Conservation (phyloP, 768 basidiomycete species). For the Crucibulum laeve region DNA sequence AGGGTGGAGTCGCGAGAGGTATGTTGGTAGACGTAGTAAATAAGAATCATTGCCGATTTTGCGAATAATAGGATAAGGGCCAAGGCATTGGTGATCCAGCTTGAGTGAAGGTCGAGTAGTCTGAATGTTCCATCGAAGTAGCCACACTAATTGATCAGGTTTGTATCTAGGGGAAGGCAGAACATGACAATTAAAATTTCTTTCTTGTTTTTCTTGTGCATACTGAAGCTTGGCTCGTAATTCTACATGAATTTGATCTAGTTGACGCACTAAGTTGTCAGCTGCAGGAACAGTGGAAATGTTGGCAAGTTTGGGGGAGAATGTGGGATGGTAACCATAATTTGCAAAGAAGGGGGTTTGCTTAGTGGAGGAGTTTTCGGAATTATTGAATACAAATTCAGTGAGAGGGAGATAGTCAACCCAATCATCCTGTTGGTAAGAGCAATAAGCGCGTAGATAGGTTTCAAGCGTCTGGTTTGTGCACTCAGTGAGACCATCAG, state of each 20-base stretch:
- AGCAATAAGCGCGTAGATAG: slow-evolving; percentile 29
- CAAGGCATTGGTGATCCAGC: slow-evolving; percentile 22
- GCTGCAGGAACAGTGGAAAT: slow-evolving; percentile 23
- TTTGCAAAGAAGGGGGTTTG: slow-evolving; percentile 33
- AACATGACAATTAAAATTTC: slow-evolving; percentile 20
- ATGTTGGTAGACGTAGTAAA: slow-evolving; percentile 23
- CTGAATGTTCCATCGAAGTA: slow-evolving; percentile 29
- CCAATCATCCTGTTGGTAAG: slow-evolving; percentile 40
- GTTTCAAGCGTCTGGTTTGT: slow-evolving; percentile 16
- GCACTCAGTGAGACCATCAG: slow-evolving; percentile 13
- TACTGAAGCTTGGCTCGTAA: slow-evolving; percentile 22
- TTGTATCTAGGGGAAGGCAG: slow-evolving; percentile 20
- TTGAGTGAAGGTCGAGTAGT: slow-evolving; percentile 36
- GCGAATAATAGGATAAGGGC: slow-evolving; percentile 11
- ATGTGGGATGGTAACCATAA: slow-evolving; percentile 23
- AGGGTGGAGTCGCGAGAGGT: slow-evolving; percentile 29
- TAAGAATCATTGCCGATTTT: slow-evolving; percentile 17
- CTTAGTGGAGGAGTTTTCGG: slow-evolving; percentile 23
- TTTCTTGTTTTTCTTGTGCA: slow-evolving; percentile 19
- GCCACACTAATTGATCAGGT: no score
- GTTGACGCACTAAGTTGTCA: slow-evolving; percentile 17
- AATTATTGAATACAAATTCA: slow-evolving; percentile 37
- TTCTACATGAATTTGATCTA: slow-evolving; percentile 27
- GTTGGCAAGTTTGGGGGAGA: slow-evolving; percentile 21
- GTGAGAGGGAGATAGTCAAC: slow-evolving; percentile 30